These are phyloP conservation scores for Cryptococcus sp. DNA, from an alignment of 1,284 basidiomycete species.

Conservation along the genomic window DNA sequence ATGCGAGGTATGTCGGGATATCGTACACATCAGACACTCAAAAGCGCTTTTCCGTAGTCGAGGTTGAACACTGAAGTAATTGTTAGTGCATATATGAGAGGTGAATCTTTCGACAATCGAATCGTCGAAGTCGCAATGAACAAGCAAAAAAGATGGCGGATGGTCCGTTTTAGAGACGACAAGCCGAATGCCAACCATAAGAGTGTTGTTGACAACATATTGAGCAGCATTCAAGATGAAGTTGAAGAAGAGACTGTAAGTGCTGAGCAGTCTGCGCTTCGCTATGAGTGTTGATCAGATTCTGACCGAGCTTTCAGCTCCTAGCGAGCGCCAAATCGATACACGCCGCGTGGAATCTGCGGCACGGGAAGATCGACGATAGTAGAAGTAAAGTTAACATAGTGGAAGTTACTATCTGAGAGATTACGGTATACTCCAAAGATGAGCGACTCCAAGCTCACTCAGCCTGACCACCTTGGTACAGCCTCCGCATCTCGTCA, in stretches of 20 bases:
- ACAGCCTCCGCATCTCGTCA: slow-evolving; percentile 49
- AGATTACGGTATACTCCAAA: too few species aligned
- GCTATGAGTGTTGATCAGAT: not conserved
- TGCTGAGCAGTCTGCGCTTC: not conserved
- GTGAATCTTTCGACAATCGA: not conserved
- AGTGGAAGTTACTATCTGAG: too few species aligned
- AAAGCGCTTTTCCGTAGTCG: too few species aligned
- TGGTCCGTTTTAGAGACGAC: not conserved
- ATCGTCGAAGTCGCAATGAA: not conserved
- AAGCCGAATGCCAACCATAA: not conserved
- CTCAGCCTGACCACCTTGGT: slow-evolving; percentile 19
- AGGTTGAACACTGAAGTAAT: too few species aligned
- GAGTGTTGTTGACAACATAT: not conserved
- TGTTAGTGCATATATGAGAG: too few species aligned
- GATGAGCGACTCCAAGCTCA: too few species aligned
- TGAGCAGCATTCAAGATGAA: not conserved
- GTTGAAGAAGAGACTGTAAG: not conserved
- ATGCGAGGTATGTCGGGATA: not conserved
- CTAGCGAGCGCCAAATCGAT: not conserved
- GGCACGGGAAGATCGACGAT: not conserved
- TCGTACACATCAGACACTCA: not conserved
- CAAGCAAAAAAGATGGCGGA: not conserved
- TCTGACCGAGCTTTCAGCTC: not conserved
- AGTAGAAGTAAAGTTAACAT: too few species aligned
- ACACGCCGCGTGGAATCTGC: not conserved